Evolutionary conservation across 306 rosid species (phyloP), one percentile per base, ranked within the genome.

Genomic region (Quercus suber): DNA sequence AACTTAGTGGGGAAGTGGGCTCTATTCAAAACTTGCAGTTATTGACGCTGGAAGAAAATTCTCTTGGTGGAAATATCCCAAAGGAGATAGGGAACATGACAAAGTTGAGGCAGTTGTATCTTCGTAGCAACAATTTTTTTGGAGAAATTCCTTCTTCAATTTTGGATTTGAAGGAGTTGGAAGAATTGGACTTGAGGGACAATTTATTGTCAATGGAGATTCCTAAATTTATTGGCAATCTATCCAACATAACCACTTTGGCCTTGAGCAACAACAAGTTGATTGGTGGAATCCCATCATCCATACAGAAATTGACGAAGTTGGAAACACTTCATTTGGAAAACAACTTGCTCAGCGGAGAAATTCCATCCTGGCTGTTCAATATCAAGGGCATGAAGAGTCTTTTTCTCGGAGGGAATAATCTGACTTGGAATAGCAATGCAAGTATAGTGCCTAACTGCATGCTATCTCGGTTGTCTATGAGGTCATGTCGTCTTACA

Each of bases 221-320:
- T 55, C 82, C 81, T 82, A 35, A 74, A 2, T 31, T 17, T 12
- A 63, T 82, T 73, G 75, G 78, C 5, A 9, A 12, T 68, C 67
- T 82, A 5, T 37, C 79, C 70, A 82, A 82, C 85, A 19, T 77
- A 70, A 77, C 85, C 15, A 55, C 51, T 67, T 65, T 82, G 65
- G 75, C 74, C 55, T 73, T 82, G 71, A 30, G 78, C 68, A 69
- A 78, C 20, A 82, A 82, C 41, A 63, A 23, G 58, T 55, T 77
- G 64, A 77, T 3, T 43, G 82, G 85, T 23, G 41, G 71, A 55
- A 82, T 82, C 51, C 85, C 85, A 77, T 51, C 60, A 27, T 77
- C 79, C 12, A 77, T 82, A 43, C 71, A 77, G 13, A 58, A 65
- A 3, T 33, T 77, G 74, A 23, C 18, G 37, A 77, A 56, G 20